Base-by-base conservation (phyloP, 371 early-diverging fungal species). In the Lichtheimia corymbifera region DNA sequence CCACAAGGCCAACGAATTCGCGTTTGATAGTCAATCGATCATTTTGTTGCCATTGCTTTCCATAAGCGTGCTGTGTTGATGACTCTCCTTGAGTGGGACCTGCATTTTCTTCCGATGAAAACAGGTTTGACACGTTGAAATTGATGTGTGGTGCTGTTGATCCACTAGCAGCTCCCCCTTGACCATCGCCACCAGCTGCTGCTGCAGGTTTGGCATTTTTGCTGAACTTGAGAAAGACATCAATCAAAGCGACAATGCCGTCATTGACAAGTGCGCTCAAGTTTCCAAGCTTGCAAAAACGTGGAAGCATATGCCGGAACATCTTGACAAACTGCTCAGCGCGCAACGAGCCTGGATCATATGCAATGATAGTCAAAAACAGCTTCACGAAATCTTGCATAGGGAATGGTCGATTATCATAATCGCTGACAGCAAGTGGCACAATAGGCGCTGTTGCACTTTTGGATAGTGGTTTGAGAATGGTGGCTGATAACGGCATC, bases 21-120 rank as follows among this genome's bases (percentile, higher is more conserved):
- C 73, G 76, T 59, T 84, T 81, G 30, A 88, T 79, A 0, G 79
- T 80, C 15, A 87, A 64, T 9, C 80, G 79, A 59, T 88, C 87
- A 30, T 88, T 88, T 40, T 88, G 89, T 35, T 81, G 81, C 87
- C 89, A 87, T n/a, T 84, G 80, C 53, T 87, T 87, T 11, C 86
- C 86, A 41, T 82, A 79, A 2, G 77, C 75, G 24, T 77, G 77
- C 27, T 80, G 77, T n/a, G 73, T 67, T 14, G 75, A 71, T 58
- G 50, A 24, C 1, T 22, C 47, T n/a, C 47, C 47, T 47, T n/a
- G n/a, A 47, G n/a, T 22, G 18, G 47, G n/a, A n/a, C 47, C 47
- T 5, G 47, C n/a, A 47, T 47, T 47, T 2, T 22, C 18, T 5
- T 47, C 47, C 5, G n/a, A n/a, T 17, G 47, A 18, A 57, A 63